Evolutionary conservation across 2,329 filamentous ascomycete genomes (phyloP), one percentile per base, ranked within the genome.

Genomic region (Nemania sp.): DNA sequence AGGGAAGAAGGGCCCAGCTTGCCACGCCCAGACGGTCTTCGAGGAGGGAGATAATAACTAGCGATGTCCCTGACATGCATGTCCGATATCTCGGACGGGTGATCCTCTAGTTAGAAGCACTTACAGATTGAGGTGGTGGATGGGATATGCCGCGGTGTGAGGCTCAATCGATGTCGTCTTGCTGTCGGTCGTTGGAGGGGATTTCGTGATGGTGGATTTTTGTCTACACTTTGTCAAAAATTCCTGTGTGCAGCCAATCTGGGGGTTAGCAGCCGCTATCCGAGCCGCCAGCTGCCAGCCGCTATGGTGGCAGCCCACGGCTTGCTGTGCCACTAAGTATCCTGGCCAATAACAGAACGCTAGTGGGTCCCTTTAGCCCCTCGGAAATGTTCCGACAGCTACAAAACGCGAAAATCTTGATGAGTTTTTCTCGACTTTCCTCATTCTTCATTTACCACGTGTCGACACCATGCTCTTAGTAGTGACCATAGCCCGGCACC

Each of bases 231-330:
- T 58, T 56, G 41, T 53, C 49, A 51, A 59, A 61, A 61, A 48
- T 58, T 61, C 58, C 46, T 61, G 58, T 61, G 58, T 61, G 58
- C 58, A 61, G 52, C 55, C 52, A 58, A 57, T 52, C 52, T 50
- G 42, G 49, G 17, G 31, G 34, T 19, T 43, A 30, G 39, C 49
- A 54, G 52, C 52, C 23, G 55, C 24, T 43, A 58, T 52, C 55
- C 52, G 52, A 56, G 45, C 37, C 37, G 54, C 22, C 49, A 59
- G 54, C 53, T 53, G 55, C 4, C 40, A 23, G 3, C 4, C 40
- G 23, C 3, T n/a, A n/a, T n/a, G n/a, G n/a, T n/a, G n/a, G n/a
- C n/a, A n/a, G n/a, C n/a, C n/a, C n/a, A n/a, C n/a, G n/a, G n/a
- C n/a, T n/a, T n/a, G n/a, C n/a, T n/a, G n/a, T n/a, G n/a, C n/a